These are phyloP conservation scores for Pyrenophora seminiperda DNA, from an alignment of 2,329 filamentous ascomycete species.

Conservation along the genomic window DNA sequence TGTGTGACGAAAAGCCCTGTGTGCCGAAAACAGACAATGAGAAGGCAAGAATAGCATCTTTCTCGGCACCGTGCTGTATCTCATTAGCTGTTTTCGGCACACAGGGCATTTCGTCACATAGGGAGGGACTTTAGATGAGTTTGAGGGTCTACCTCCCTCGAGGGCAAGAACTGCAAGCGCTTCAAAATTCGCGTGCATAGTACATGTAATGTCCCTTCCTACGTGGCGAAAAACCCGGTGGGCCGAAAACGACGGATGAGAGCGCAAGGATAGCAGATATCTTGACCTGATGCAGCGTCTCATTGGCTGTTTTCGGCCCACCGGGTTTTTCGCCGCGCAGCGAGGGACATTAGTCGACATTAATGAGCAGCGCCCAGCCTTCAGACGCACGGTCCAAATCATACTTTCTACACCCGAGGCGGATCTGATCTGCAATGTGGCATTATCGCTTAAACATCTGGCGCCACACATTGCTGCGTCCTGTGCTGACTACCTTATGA, in stretches of 20 bases:
- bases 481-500: no score
- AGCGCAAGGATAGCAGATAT: not conserved
- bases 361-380: not conserved
- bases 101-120: no score
- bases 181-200: conserved; percentile 4
- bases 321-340: not conserved
- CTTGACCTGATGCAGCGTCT: not conserved
- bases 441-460: no score
- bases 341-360: not conserved
- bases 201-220: not conserved
- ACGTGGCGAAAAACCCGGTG: not conserved
- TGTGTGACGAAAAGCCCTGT: no score
- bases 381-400: not conserved
- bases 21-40: no score
- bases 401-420: not conserved
- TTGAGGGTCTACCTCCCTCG: no score
- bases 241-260: not conserved
- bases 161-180: conserved; percentile 26
- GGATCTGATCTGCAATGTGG: no score
- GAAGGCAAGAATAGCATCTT: no score
- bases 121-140: no score
- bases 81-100: no score
- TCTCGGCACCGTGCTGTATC: no score
- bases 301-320: not conserved
- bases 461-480: no score